These are phyloP conservation scores for Ambrosiella cleistominuta DNA, from an alignment of 2,329 filamentous ascomycete species.

Conservation along the genomic window DNA sequence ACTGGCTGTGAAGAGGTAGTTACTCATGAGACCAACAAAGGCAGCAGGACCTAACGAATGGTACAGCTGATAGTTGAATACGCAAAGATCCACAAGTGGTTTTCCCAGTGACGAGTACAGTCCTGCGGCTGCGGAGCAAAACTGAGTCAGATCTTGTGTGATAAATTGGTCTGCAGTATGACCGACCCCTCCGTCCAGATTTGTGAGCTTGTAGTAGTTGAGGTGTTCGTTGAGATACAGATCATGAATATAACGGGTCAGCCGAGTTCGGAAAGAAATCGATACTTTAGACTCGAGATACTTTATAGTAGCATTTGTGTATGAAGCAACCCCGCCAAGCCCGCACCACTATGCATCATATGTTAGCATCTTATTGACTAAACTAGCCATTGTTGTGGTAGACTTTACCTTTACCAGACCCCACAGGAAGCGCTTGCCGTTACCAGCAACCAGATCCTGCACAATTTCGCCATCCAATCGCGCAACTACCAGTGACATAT, in stretches of 20 bases:
- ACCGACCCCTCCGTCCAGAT: slow-evolving; percentile 81
- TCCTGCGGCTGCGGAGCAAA: slow-evolving; percentile 81
- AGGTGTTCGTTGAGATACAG: slow-evolving; percentile 87
- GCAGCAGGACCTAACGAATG: slow-evolving; percentile 78
- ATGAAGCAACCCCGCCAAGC: slow-evolving; percentile 80
- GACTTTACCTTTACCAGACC: slow-evolving; percentile 57
- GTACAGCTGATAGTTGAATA: slow-evolving; percentile 97
- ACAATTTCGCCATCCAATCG: slow-evolving; percentile 92
- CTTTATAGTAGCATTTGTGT: slow-evolving; percentile 98
- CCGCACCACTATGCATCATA: slow-evolving; percentile 56
- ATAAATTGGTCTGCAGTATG: slow-evolving; percentile 93
- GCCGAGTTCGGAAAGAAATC: slow-evolving; percentile 86
- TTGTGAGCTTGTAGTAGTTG: slow-evolving; percentile 90
- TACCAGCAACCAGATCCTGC: slow-evolving; percentile 84
- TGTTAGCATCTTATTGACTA: neutral
- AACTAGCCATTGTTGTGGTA: neutral
- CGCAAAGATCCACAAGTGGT: slow-evolving; percentile 86
- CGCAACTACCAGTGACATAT: slow-evolving; percentile 82
- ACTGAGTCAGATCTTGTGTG: slow-evolving; percentile 87
- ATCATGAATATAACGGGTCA: slow-evolving; percentile 94
- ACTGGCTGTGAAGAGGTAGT: slow-evolving; percentile 87
- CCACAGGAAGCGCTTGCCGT: slow-evolving; percentile 73
- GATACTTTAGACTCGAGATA: slow-evolving; percentile 95
- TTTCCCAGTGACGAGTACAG: slow-evolving; percentile 96
- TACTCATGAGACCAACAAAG: slow-evolving; percentile 67